Percentiles rank a stretch among this genome's conserved stretches.
Conservation (phyloP, 108 stramenopile species). For the Aureococcus anophagefferens region DNA sequence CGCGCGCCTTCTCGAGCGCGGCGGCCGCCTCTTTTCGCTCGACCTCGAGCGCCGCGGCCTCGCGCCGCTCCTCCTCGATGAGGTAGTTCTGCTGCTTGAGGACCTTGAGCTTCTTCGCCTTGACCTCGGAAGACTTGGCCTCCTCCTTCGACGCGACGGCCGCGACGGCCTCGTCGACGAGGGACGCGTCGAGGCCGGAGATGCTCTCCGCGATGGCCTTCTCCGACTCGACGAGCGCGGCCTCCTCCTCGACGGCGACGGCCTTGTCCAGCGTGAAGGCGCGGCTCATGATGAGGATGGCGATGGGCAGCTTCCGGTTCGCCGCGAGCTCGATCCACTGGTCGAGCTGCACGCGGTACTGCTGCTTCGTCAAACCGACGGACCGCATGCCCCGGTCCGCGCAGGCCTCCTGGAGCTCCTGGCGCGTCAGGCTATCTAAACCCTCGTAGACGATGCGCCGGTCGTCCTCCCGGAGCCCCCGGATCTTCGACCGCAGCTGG, state of each 20-base stretch:
- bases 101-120: slow-evolving; percentile 68
- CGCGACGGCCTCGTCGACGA: slow-evolving; percentile 87
- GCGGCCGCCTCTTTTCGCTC: neutral
- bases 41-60: slow-evolving; percentile 14
- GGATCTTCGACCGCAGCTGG: slow-evolving; percentile 79
- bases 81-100: slow-evolving; percentile 63
- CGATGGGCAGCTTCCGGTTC: slow-evolving; percentile 83
- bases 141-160: slow-evolving; percentile 78
- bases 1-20: neutral
- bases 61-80: slow-evolving; percentile 41
- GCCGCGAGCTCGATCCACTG: slow-evolving; percentile 95
- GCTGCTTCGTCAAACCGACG: slow-evolving; percentile 80
- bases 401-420: slow-evolving; percentile 93
- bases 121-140: slow-evolving; percentile 53
- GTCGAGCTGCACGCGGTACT: slow-evolving; percentile 68
- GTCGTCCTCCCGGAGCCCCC: slow-evolving; percentile 80
- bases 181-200: slow-evolving; percentile 81
- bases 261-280: slow-evolving; percentile 73
- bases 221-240: slow-evolving; percentile 35
- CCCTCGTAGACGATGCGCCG: slow-evolving; percentile 96
- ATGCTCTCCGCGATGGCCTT: slow-evolving; percentile 79
- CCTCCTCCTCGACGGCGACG: slow-evolving; percentile 17
- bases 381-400: slow-evolving; percentile 93
- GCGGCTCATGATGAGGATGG: slow-evolving; percentile 88
- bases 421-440: slow-evolving; percentile 81